Conservation (phyloP, 306 rosid genomes). For the Dicorynia guianensis region DNA sequence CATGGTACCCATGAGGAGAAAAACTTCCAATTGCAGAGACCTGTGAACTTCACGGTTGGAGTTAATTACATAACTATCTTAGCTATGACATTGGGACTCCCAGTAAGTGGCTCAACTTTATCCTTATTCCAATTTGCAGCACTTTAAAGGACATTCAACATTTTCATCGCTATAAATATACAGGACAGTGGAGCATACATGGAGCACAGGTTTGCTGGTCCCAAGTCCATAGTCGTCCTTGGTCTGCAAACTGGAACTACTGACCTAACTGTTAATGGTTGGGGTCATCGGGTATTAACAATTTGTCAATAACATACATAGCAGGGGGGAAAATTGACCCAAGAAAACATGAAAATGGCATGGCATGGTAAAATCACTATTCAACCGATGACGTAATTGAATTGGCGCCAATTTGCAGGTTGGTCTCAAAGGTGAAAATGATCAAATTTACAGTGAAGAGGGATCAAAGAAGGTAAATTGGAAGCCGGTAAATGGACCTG, state of each 20-base stretch:
- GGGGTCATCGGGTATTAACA: slow-evolving; percentile 78
- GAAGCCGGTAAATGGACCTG: slow-evolving; percentile 47
- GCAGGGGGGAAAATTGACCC: too few relatives aligned
- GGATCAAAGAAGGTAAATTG: slow-evolving; percentile 73
- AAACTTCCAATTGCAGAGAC: slow-evolving; percentile 55
- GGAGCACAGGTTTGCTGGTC: slow-evolving; percentile 93
- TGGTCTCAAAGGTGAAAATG: slow-evolving; percentile 72
- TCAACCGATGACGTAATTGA: slow-evolving; percentile 14
- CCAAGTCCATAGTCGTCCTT: slow-evolving; percentile 62
- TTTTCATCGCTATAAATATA: slow-evolving; percentile 21
- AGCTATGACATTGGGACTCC: slow-evolving; percentile 74
- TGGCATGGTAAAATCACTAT: neutral
- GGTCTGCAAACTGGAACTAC: slow-evolving; percentile 81
- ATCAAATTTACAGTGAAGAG: slow-evolving; percentile 50
- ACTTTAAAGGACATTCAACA: slow-evolving; percentile 11
- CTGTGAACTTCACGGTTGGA: slow-evolving; percentile 55
- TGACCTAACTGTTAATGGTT: slow-evolving; percentile 69
- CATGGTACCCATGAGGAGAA: slow-evolving; percentile 81
- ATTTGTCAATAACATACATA: neutral
- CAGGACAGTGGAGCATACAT: slow-evolving; percentile 98
- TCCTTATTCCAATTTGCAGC: slow-evolving; percentile 12
- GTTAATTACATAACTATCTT: slow-evolving; percentile 64
- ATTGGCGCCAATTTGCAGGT: slow-evolving; percentile 51
- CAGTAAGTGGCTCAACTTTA: slow-evolving; percentile 63
- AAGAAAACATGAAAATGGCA: slow-evolving; percentile 2